Conservation (phyloP, 805 yeast species). For the Nakazawaea populi region DNA sequence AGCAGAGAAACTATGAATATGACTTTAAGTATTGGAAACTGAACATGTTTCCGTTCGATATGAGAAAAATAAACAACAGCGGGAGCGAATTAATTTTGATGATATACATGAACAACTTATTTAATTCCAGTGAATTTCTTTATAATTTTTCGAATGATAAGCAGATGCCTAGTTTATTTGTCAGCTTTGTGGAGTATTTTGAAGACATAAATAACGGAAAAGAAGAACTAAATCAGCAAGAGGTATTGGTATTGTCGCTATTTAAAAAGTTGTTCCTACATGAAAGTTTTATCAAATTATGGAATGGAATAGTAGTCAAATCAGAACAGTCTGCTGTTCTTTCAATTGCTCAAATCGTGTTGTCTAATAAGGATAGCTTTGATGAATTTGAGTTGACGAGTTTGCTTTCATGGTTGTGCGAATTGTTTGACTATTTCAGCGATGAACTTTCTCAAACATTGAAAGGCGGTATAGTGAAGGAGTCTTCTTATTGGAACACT, state of each 20-base stretch:
- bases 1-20: conserved; percentile 1
- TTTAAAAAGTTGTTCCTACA: conserved; percentile 21
- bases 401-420: conserved; percentile 35
- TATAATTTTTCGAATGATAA: conserved; percentile 14
- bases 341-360: conserved; percentile 26
- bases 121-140: conserved; percentile 13
- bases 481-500: conserved; percentile 14
- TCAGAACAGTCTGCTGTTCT: conserved; percentile 14
- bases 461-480: conserved; percentile 11
- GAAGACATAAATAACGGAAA: background rate
- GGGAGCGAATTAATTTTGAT: background rate
- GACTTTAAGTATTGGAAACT: background rate
- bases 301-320: conserved; percentile 10
- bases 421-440: conserved; percentile 21
- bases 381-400: conserved; percentile 28
- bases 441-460: conserved; percentile 15
- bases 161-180: background rate
- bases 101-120: conserved; percentile 8
- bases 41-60: background rate
- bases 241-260: conserved; percentile 18
- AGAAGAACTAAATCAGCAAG: conserved; percentile 10
- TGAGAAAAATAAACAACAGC: background rate
- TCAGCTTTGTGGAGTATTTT: background rate
- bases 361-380: conserved; percentile 37
- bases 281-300: conserved; percentile 26